These are phyloP conservation scores for Saprolegnia diclina DNA, from an alignment of 352 stramenopile genomes.

Conservation along the genomic window DNA sequence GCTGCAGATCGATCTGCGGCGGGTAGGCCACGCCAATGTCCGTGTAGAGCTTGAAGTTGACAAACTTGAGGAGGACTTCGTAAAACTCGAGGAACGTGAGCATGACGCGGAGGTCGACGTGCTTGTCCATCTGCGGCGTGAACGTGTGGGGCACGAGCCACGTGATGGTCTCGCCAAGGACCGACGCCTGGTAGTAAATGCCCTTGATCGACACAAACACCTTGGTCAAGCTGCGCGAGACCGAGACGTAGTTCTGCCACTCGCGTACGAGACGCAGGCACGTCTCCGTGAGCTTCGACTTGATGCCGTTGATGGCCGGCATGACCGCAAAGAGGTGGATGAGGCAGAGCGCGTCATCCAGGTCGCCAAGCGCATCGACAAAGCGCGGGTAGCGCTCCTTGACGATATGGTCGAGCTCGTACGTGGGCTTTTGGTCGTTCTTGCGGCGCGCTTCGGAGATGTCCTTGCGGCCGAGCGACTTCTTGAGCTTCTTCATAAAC, in stretches of 20 bases:
- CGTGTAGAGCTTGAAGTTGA: slow-evolving; percentile 98
- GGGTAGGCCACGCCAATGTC: slow-evolving; percentile 93
- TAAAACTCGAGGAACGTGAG: slow-evolving; percentile 99
- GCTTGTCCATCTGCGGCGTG: slow-evolving; percentile 93
- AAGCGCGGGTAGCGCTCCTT: slow-evolving; percentile 98
- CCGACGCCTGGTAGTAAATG: slow-evolving; percentile 97
- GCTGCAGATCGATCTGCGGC: slow-evolving; percentile 82
- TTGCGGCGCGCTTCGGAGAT: slow-evolving; percentile 72
- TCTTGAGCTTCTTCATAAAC: slow-evolving; percentile 98
- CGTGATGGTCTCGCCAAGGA: slow-evolving; percentile 91
- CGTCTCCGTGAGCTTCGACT: slow-evolving; percentile 79
- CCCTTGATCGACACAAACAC: slow-evolving; percentile 99
- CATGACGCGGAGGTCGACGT: slow-evolving; percentile 99
- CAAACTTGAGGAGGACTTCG: slow-evolving; percentile 96
- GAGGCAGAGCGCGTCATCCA: slow-evolving; percentile 98
- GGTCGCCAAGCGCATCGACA: slow-evolving; percentile 93
- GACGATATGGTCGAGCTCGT: slow-evolving; percentile 97
- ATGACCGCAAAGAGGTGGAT: slow-evolving; percentile 96
- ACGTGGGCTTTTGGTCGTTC: slow-evolving; percentile 86
- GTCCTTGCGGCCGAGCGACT: slow-evolving; percentile 81
- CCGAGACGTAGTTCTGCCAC: slow-evolving; percentile 95
- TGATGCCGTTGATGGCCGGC: slow-evolving; percentile 86
- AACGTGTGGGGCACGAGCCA: slow-evolving; percentile 99
- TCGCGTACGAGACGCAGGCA: slow-evolving; percentile 91
- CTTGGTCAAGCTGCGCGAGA: slow-evolving; percentile 91